Evolutionary conservation across 2,329 filamentous ascomycete genomes (phyloP).

Genomic region (Aspergillus chevalieri): DNA sequence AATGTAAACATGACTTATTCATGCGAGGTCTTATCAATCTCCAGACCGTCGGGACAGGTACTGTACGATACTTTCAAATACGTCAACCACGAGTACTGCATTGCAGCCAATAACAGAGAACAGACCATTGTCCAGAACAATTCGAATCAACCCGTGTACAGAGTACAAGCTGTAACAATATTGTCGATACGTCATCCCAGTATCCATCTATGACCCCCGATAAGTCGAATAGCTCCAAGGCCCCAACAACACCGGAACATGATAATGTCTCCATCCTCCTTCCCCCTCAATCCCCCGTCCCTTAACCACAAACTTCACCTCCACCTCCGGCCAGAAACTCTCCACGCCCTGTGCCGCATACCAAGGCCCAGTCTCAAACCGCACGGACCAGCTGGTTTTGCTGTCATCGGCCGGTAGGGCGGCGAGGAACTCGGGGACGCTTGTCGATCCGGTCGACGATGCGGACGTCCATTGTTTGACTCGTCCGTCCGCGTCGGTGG

Average conservation of each 20-base stretch:
- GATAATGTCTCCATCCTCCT: slow-evolving; percentile 44
- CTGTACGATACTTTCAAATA: too few species aligned
- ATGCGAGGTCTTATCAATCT: too few species aligned
- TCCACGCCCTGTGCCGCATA: slow-evolving; percentile 43
- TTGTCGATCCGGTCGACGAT: slow-evolving; percentile 13
- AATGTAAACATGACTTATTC: too few species aligned
- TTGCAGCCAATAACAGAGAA: too few species aligned
- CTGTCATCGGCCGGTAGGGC: slow-evolving; percentile 30
- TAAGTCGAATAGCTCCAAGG: slow-evolving; percentile 49
- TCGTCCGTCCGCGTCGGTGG: slow-evolving; percentile 42
- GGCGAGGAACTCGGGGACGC: slow-evolving; percentile 24
- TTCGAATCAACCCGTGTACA: too few species aligned
- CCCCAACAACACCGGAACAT: slow-evolving; percentile 46
- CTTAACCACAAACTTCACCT: slow-evolving; percentile 46
- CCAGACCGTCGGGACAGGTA: too few species aligned
- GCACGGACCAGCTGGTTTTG: slow-evolving; percentile 42
- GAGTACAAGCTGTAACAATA: too few species aligned
- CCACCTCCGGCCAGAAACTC: slow-evolving; percentile 47
- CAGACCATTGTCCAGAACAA: too few species aligned
- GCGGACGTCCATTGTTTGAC: slow-evolving; percentile 37
- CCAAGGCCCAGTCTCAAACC: slow-evolving; percentile 42
- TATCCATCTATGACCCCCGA: slow-evolving; percentile 38
- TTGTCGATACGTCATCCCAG: background rate
- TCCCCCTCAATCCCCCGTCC: slow-evolving; percentile 33
- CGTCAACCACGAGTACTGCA: too few species aligned